Base-by-base conservation (phyloP, 805 yeast species). In the Starmerella vitae region DNA sequence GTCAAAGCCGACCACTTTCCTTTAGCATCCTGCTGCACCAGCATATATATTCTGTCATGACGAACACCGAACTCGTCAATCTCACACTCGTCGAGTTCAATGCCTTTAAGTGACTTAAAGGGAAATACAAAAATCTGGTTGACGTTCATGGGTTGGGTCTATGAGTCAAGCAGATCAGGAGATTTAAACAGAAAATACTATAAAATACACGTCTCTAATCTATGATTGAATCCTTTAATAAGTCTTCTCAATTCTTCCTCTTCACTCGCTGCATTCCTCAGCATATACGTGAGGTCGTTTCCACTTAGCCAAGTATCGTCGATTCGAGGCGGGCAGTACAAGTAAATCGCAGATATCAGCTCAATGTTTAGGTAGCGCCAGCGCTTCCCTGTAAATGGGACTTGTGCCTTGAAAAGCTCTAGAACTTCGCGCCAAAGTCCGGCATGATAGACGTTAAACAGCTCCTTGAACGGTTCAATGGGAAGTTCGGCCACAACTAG, bases 361-460 rank as follows among this genome's bases (percentile, higher is more conserved):
- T 86, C 95, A 96, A 91, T 88, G 55, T 88, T 91, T 46, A 76
- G 72, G 12, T 85, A 72, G 50, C 85, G 76, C 98, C 98, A 88
- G 58, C 86, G 85, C 43, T 91, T 75, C 15, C 95, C 95, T 52
- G 83, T 86, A 60, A 78, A 83, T 0, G 96, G 94, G 1, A 85
- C 76, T 36, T 85, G 68, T 45, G 80, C 76, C 56, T 82, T 85
- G 43, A 86, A 64, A 1, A 81, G 69, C 52, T 76, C 76, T 50
- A 86, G 62, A 3, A 81, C 74, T 1, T 93, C 86, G 36, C 64
- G 64, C 60, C 80, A 76, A 19, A 84, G 57, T 8, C 68, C 68
- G 19, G 63, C 54, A 51, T 81, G 83, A 54, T 74, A 77, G 32
- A 84, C 66, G 3, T 70, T 62, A 34, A 70, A 61, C 4, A 81